Base-by-base conservation (phyloP, 2,329 filamentous ascomycete genomes). In the Stemphylium beticola region DNA sequence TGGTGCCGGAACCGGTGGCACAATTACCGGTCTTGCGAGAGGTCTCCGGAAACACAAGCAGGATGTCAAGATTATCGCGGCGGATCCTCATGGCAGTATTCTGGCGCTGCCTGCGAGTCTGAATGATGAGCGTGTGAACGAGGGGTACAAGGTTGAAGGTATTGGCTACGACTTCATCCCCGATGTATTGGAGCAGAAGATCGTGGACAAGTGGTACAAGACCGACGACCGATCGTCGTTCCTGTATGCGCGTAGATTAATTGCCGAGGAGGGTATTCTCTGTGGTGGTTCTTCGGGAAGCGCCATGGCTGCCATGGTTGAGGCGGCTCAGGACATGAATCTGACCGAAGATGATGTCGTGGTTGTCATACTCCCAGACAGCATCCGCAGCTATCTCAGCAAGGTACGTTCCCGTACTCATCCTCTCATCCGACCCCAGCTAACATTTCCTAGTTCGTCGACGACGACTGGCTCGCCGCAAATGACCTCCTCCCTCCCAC, bases 151-250 rank as follows among this genome's bases (percentile, higher is more conserved):
- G 80, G 95, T 99, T 0, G 95, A 99, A 79, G 95, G 95, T 38
- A 99, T 99, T 68, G 95, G 95, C 17, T 99, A 99, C 75, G 95
- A 99, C 76, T 99, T 99, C 75, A 90, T 99, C 55, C 95, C 96
- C 6, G 91, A 98, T 20, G 96, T 99, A 4, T 82, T 99, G 50
- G 87, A 95, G 63, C 91, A 89, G 70, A 77, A 87, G 24, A 75
- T 85, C 4, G 90, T 99, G 26, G 91, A 97, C 76, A 90, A 89
- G 72, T 99, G 95, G 95, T 98, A 97, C 81, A 99, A 99, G 85
- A 99, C 95, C 3, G 91, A 93, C 58, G 95, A 99, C 72, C 85
- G 86, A 57, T 90, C 96, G 73, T 93, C 93, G 2, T 99, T 99
- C 79, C 83, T 87, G 73, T 93, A 91, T 71, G 91, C 95, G n/a